Conservation (phyloP, 139 green algal species). For the Pseudopediastrum boryanum region DNA sequence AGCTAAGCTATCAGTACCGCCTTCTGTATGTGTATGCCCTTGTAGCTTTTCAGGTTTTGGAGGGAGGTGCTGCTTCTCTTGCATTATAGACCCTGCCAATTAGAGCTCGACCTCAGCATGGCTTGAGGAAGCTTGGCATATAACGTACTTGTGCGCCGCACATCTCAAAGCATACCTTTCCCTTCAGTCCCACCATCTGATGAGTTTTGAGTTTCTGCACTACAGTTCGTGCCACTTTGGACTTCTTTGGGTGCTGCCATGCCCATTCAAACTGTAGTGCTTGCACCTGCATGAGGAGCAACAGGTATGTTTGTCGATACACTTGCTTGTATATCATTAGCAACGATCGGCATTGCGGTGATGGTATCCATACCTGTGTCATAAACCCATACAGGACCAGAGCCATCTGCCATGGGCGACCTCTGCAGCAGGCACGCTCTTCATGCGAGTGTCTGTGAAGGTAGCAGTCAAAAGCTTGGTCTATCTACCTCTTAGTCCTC, state of each 20-base stretch:
- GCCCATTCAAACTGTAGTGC: conserved; percentile 98
- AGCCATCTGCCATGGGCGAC: conserved; percentile 92
- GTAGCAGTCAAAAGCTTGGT: background rate
- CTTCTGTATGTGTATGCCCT: no score
- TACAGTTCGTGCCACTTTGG: conserved; percentile 52
- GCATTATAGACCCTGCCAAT: no score
- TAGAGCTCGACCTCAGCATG: no score
- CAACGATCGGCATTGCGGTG: background rate
- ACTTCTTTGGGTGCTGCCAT: conserved; percentile 89
- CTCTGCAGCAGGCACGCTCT: conserved; percentile 42
- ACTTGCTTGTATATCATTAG: background rate
- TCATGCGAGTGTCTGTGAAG: background rate
- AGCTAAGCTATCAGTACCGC: no score
- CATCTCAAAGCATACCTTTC: conserved; percentile 81
- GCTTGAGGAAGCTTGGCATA: no score
- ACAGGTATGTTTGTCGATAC: background rate
- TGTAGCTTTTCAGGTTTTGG: no score
- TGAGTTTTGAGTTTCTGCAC: conserved; percentile 44
- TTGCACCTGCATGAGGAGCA: conserved; percentile 53
- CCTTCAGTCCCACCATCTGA: conserved; percentile 55
- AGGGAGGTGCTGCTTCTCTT: no score
- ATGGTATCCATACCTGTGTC: conserved; percentile 59
- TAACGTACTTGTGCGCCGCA: no score
- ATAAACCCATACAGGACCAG: conserved; percentile 91
- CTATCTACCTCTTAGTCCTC: conserved; percentile 69